Percentiles rank a stretch among this genome's conserved stretches.
Evolutionary conservation across 441 rosid species (phyloP).

Genomic region (Bruguiera hainesii): DNA sequence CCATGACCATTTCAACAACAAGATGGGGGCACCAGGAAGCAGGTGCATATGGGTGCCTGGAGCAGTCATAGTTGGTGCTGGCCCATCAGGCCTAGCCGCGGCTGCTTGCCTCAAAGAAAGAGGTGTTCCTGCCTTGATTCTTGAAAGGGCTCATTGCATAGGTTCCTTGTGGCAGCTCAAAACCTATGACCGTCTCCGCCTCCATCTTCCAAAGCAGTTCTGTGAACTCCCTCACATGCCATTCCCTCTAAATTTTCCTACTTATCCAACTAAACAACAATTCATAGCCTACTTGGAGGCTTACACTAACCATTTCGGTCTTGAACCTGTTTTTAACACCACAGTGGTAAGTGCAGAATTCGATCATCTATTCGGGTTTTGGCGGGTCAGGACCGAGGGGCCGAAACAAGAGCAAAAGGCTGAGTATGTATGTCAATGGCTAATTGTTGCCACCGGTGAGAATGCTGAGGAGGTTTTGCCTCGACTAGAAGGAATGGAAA

Average conservation of each 20-base stretch:
- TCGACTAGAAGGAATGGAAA: conserved; percentile 45
- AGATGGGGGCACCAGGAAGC: conserved; percentile 17
- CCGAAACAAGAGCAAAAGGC: conserved; percentile 28
- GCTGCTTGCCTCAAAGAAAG: conserved; percentile 68
- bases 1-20: conserved; percentile 47
- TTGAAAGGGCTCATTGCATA: conserved; percentile 61
- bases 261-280: conserved; percentile 76
- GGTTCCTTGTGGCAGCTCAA: conserved; percentile 74
- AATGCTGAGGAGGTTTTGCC: conserved; percentile 72
- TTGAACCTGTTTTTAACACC: conserved; percentile 47
- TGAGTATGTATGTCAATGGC: conserved; percentile 56
- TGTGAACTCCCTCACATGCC: conserved; percentile 71
- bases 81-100: conserved; percentile 74
- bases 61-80: conserved; percentile 78
- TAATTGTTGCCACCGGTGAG: conserved; percentile 74
- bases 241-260: conserved; percentile 61
- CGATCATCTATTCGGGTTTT: conserved; percentile 38
- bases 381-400: conserved; percentile 53
- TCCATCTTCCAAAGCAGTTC: conserved; percentile 76
- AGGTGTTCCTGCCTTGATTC: conserved; percentile 55
- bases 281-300: conserved; percentile 51
- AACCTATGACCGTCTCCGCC: conserved; percentile 82
- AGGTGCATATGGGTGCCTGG: conserved; percentile 37
- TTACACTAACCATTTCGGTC: conserved; percentile 36
- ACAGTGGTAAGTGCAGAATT: conserved; percentile 56